phyloP scores from a whole-genome alignment of 352 stramenopile species.

The Pythium aquatile region DNA sequence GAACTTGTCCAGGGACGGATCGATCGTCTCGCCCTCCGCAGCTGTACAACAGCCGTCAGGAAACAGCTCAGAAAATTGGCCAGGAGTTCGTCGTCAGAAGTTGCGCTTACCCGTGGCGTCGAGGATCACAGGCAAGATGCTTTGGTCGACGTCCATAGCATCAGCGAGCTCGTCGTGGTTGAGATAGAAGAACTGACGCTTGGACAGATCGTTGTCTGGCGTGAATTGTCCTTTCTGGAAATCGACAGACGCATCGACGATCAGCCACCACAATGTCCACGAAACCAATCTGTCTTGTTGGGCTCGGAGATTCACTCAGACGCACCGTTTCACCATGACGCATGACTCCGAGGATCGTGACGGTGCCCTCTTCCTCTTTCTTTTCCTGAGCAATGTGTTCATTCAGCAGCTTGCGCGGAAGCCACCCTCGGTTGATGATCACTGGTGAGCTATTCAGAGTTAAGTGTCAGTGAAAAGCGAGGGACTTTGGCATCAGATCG shows the following conservation, averaged over 20 bases:
- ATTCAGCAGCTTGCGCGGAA: conserved; percentile 75
- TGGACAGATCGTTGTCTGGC: conserved; percentile 69
- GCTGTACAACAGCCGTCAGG: conserved; percentile 23
- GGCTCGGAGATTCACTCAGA: neutral
- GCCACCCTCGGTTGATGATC: conserved; percentile 84
- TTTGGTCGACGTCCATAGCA: conserved; percentile 69
- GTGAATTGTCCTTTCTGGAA: conserved; percentile 68
- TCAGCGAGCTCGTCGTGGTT: conserved; percentile 75
- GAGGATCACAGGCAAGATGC: conserved; percentile 70
- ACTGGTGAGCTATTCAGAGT: conserved; percentile 55
- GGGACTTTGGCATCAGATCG: neutral
- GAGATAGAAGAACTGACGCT: conserved; percentile 82
- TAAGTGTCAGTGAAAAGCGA: neutral
- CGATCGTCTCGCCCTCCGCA: conserved; percentile 28
- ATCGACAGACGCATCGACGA: neutral
- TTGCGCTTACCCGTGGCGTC: conserved; percentile 55
- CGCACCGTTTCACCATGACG: conserved; percentile 75
- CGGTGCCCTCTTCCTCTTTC: conserved; percentile 52
- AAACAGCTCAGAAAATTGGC: neutral
- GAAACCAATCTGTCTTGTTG: too few relatives aligned
- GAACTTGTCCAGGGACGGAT: conserved; percentile 50
- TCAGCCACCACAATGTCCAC: too few relatives aligned
- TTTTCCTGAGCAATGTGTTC: conserved; percentile 55
- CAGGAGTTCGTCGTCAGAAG: neutral
- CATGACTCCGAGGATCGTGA: conserved; percentile 72